phyloP scores from a whole-genome alignment of 805 yeast genomes.

The Myxozyma sirexii region DNA sequence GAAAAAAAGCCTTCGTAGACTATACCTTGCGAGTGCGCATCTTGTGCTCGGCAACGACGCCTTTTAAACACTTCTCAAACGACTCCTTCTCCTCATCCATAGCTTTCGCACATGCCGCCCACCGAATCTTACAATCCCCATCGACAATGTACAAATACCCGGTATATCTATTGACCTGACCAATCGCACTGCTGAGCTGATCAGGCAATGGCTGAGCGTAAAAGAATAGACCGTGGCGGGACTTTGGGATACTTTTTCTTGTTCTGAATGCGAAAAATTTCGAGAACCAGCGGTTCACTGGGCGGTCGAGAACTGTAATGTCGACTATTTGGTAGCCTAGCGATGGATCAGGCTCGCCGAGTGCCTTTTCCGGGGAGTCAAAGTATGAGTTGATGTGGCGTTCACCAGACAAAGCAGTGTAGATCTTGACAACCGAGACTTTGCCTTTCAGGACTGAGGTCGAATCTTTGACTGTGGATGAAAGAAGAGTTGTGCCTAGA shows the following conservation, averaged over 20 bases:
- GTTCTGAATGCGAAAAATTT: constrained; percentile 54
- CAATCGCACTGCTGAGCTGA: constrained; percentile 41
- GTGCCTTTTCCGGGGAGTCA: constrained; percentile 48
- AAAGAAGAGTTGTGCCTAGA: constrained; percentile 55
- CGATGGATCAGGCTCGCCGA: constrained; percentile 46
- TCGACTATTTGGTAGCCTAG: constrained; percentile 69
- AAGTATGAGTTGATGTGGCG: constrained; percentile 66
- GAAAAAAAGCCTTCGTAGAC: background rate
- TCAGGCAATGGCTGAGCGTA: constrained; percentile 25
- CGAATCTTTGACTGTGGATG: constrained; percentile 38
- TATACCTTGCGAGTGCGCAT: background rate
- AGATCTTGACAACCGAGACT: constrained; percentile 65
- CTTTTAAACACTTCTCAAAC: constrained; percentile 19
- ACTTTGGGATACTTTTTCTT: constrained; percentile 49
- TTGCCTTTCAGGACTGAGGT: constrained; percentile 52
- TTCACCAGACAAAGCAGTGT: constrained; percentile 71
- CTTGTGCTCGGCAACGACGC: constrained; percentile 27
- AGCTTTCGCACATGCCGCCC: constrained; percentile 90
- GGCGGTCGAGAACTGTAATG: constrained; percentile 71
- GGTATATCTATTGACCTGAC: constrained; percentile 73
- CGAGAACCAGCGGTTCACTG: constrained; percentile 67
- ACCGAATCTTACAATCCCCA: constrained; percentile 69
- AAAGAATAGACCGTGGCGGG: constrained; percentile 61
- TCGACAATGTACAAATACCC: constrained; percentile 86
- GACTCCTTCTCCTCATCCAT: constrained; percentile 59